Percentiles rank a stretch among this genome's conserved stretches.
Conservation (phyloP, 1,139 yeast species). For the Casaregolazyma lundiana region DNA sequence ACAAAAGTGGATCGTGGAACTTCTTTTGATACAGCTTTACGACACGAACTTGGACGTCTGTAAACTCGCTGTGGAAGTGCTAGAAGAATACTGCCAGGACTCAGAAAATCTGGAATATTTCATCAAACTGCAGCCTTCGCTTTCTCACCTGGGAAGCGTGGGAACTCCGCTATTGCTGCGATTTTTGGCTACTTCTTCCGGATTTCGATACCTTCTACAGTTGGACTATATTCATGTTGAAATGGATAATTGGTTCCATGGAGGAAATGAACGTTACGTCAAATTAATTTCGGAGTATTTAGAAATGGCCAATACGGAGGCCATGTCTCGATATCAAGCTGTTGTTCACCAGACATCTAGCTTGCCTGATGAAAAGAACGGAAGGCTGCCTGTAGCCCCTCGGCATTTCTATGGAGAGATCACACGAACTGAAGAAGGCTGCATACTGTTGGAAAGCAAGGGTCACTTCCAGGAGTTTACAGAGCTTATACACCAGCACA, state of each 20-base stretch:
- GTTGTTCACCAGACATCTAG: conserved; percentile 4
- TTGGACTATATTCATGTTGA: conserved; percentile 53
- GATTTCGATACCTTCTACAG: conserved; percentile 49
- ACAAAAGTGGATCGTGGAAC: conserved; percentile 41
- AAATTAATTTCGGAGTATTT: conserved; percentile 45
- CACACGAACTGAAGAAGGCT: conserved; percentile 78
- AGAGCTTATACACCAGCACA: conserved; percentile 38
- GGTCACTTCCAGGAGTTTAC: conserved; percentile 47
- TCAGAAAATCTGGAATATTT: conserved; percentile 42
- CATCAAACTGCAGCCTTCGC: conserved; percentile 43
- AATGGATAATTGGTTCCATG: conserved; percentile 57
- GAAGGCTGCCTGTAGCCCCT: conserved; percentile 35
- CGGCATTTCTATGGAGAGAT: conserved; percentile 75
- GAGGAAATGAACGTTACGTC: conserved; percentile 50
- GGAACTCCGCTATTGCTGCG: conserved; percentile 49
- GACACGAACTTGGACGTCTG: conserved; percentile 60
- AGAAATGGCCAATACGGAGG: conserved; percentile 26
- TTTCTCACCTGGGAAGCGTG: conserved; percentile 41
- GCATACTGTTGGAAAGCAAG: conserved; percentile 43
- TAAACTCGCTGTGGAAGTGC: conserved; percentile 48
- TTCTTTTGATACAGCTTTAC: conserved; percentile 65
- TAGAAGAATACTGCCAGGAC: conserved; percentile 45
- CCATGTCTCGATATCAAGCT: conserved; percentile 15
- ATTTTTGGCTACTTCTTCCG: conserved; percentile 51
- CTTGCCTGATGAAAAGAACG: conserved; percentile 8